A percentile compares a stretch with the other conserved stretches of the same genome.
Evolutionary conservation across 148 eudicot species (phyloP).

Genomic region (Hydrangea macrophylla): DNA sequence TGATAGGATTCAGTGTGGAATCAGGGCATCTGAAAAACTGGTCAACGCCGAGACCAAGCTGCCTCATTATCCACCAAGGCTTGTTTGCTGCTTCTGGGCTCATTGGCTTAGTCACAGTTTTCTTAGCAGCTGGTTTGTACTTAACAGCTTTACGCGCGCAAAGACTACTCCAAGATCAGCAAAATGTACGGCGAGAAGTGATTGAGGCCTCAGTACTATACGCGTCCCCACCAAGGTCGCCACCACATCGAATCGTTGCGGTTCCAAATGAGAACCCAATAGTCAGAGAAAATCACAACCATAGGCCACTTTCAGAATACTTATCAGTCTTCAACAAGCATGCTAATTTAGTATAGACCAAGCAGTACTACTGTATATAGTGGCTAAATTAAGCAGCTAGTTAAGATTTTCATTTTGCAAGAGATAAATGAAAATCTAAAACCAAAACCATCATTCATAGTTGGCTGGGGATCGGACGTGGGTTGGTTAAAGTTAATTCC

Average conservation of each 20-base stretch:
- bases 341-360: background rate
- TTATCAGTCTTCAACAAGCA: constrained; percentile 26
- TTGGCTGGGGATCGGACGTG: background rate
- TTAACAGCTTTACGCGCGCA: constrained; percentile 56
- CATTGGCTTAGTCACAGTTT: constrained; percentile 57
- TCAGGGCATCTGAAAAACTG: constrained; percentile 82
- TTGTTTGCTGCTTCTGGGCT: constrained; percentile 76
- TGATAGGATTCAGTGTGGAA: constrained; percentile 81
- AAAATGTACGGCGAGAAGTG: constrained; percentile 35
- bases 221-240: constrained; percentile 64
- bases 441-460: no score
- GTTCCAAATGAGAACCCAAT: constrained; percentile 27
- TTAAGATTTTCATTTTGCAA: background rate
- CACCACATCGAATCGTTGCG: constrained; percentile 17
- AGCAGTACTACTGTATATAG: background rate
- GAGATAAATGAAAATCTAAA: background rate
- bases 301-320: constrained; percentile 13
- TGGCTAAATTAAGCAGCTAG: background rate
- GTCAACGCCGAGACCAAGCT: constrained; percentile 48
- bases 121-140: constrained; percentile 64
- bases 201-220: constrained; percentile 43
- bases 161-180: constrained; percentile 46
- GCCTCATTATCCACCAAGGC: constrained; percentile 53
- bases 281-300: constrained; percentile 20
- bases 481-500: background rate